Conservation (phyloP, 2,329 filamentous ascomycete genomes). For the Dothideomycetes sp. region DNA sequence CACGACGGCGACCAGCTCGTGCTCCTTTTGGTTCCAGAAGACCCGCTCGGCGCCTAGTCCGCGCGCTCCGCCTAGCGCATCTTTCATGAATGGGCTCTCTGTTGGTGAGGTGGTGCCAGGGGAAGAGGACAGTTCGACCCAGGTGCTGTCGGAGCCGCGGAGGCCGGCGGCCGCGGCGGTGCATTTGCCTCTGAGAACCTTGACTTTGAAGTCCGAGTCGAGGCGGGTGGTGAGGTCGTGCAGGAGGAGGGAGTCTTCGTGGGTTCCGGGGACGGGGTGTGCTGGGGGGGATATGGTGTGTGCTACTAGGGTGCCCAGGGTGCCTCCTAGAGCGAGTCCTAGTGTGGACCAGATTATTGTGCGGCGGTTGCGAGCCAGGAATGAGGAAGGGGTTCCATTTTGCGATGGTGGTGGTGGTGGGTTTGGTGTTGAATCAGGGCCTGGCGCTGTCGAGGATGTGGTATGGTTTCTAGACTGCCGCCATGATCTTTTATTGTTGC, state of each 20-base stretch:
- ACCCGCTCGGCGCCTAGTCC: constrained; percentile 44
- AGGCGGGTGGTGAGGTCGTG: constrained; percentile 32
- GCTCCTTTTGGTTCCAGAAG: constrained; percentile 50
- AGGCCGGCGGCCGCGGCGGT: constrained; percentile 16
- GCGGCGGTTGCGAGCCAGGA: constrained; percentile 11
- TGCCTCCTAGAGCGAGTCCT: constrained; percentile 32
- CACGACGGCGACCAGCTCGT: constrained; percentile 52
- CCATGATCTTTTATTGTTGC: neutral
- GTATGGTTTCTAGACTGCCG: no score
- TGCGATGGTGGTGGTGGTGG: constrained; percentile 4
- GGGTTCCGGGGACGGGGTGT: constrained; percentile 27
- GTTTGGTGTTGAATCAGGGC: constrained; percentile 2
- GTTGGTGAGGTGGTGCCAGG: neutral
- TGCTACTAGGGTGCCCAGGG: constrained; percentile 27
- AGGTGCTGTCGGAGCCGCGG: constrained; percentile 8
- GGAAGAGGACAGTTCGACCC: constrained; percentile 7
- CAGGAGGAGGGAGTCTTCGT: constrained; percentile 32
- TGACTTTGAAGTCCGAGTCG: constrained; percentile 37
- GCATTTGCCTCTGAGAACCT: constrained; percentile 33
- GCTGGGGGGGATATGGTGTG: constrained; percentile 34
- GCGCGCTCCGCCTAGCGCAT: constrained; percentile 26
- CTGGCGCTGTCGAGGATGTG: neutral
- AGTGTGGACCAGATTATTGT: constrained; percentile 17
- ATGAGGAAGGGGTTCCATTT: constrained; percentile 1
- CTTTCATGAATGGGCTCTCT: constrained; percentile 13